Evolutionary conservation across 306 rosid genomes (phyloP), one percentile per base, ranked within the genome.

Genomic region (Amphicarpaea edgeworthii): DNA sequence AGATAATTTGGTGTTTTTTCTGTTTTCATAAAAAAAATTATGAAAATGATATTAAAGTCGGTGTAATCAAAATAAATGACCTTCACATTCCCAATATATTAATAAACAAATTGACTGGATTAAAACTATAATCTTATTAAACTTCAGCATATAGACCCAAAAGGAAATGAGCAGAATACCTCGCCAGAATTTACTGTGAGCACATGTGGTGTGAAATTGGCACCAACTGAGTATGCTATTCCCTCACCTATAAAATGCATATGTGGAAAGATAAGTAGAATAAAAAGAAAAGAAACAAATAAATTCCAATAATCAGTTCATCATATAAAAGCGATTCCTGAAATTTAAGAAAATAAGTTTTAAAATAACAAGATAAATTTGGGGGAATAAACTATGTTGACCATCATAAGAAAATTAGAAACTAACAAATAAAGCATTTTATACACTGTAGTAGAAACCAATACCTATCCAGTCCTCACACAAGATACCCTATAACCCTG

Each of bases 171-270:
- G 71, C 3, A 20, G 47, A 82, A 84, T 88, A 93, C 98, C 98
- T 93, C 98, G 68, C 97, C 97, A 53, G 97, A 79, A 88, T 93
- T 91, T 51, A 93, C 97, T 19, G 90, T 91, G 49, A 93, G 87
- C 66, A 93, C 79, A 79, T 93, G 97, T 47, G 98, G 91, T n/a
- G 94, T 93, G 80, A 93, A 93, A 84, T 91, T 91, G 8, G 93
- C 90, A 58, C 98, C 97, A 47, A 90, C 89, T 2, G 96, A 88
- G 83, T 93, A 91, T 16, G 93, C 93, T 63, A 91, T 81, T 80
- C 88, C 90, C 63, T 83, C 87, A 66, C 91, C 96, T 88, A 78
- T 65, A 83, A 74, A 49, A 77, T 38, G 80, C 55, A 74, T 23
- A 64, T 21, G 40, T 34, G 45, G 73, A 38, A 47, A 57, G 45